Percentiles rank a stretch among this genome's conserved stretches.
These are phyloP conservation scores for Incumbomyces delicatus DNA, from an alignment of 2,329 filamentous ascomycete genomes.

Conservation along the genomic window DNA sequence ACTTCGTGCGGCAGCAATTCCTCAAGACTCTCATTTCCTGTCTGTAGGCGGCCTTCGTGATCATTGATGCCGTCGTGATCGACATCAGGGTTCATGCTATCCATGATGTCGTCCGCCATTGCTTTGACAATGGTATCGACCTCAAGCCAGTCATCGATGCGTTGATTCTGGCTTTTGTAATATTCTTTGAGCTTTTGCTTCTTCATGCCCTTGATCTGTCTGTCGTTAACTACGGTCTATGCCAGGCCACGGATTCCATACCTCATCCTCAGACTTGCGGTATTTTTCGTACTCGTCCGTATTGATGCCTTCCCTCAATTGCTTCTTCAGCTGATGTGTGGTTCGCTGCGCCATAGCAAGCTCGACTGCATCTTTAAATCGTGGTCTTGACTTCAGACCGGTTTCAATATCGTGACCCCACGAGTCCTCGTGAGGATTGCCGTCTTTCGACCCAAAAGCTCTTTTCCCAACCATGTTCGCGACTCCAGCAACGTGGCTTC, in stretches of 20 bases:
- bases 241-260: slow-evolving; percentile 20
- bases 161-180: slow-evolving; percentile 46
- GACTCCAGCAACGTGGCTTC: neutral
- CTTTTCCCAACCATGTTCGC: slow-evolving; percentile 9
- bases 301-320: slow-evolving; percentile 39
- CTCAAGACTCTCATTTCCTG: slow-evolving; percentile 41
- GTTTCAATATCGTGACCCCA: slow-evolving; percentile 19
- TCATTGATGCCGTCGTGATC: slow-evolving; percentile 49
- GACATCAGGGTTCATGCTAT: slow-evolving; percentile 49
- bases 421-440: slow-evolving; percentile 3
- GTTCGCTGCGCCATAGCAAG: slow-evolving; percentile 37
- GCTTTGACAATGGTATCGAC: slow-evolving; percentile 48
- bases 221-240: neutral
- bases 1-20: slow-evolving; percentile 48
- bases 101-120: slow-evolving; percentile 50
- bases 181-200: slow-evolving; percentile 45
- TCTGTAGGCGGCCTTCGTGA: slow-evolving; percentile 41
- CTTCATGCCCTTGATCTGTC: slow-evolving; percentile 36
- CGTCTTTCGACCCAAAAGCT: neutral
- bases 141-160: slow-evolving; percentile 49
- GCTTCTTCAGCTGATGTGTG: slow-evolving; percentile 39
- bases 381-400: slow-evolving; percentile 13
- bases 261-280: slow-evolving; percentile 42
- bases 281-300: slow-evolving; percentile 39
- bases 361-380: slow-evolving; percentile 41